phyloP scores from a whole-genome alignment of 108 stramenopile genomes.

The Cyclotella baltica region DNA sequence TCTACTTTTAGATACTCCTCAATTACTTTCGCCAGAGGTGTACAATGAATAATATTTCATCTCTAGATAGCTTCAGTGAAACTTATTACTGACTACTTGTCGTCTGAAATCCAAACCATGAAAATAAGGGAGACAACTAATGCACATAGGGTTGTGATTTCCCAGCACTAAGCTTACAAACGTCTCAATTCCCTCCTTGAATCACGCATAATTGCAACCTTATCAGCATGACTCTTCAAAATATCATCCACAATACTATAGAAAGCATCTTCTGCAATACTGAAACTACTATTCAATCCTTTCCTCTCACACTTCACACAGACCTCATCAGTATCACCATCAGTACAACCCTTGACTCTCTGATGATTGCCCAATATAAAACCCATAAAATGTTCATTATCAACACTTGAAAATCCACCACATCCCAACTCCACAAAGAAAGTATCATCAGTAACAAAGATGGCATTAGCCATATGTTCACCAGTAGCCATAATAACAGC shows the following conservation, averaged over 20 bases:
- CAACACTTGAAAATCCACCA: not conserved
- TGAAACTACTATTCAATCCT: conserved; percentile 11
- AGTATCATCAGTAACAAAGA: conserved; percentile 19
- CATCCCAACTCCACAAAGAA: conserved; percentile 30
- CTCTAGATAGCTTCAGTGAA: no score
- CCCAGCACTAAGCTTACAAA: not conserved
- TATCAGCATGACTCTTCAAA: conserved; percentile 20
- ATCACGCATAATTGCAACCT: conserved; percentile 28
- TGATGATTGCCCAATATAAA: conserved; percentile 18
- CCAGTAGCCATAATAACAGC: conserved; percentile 20
- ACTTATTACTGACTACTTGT: no score
- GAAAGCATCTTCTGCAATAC: conserved; percentile 9
- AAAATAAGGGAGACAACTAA: not conserved
- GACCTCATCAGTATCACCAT: not conserved
- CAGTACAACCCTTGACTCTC: conserved; percentile 16
- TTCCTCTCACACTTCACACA: conserved; percentile 12
- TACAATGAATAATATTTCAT: no score
- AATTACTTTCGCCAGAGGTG: no score
- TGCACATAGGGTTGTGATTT: not conserved
- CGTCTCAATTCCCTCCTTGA: not conserved
- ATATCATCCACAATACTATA: conserved; percentile 25
- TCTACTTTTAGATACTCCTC: no score
- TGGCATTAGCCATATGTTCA: conserved; percentile 28
- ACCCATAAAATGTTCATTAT: conserved; percentile 23
- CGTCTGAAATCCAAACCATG: no score